Conservation (phyloP, 2,329 filamentous ascomycete genomes). For the Diplodia intermedia region DNA sequence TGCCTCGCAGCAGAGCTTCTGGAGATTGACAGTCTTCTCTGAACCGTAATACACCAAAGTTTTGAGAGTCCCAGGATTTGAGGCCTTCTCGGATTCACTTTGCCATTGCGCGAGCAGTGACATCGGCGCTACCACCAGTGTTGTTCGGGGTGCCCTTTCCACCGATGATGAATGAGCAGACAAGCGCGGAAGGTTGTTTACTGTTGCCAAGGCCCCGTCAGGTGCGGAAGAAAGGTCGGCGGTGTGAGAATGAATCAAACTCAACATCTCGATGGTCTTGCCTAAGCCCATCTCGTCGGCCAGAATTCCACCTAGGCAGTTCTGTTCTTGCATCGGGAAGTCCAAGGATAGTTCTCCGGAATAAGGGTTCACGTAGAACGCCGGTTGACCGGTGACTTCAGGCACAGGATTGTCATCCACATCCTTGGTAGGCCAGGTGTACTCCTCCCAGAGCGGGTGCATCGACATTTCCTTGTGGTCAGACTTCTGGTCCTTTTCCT, state of each 20-base stretch:
- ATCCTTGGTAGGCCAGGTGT: constrained; percentile 86
- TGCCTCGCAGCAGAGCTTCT: constrained; percentile 75
- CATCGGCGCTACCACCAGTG: constrained; percentile 95
- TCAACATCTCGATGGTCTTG: constrained; percentile 99
- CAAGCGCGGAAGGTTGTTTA: constrained; percentile 69
- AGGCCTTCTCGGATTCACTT: constrained; percentile 91
- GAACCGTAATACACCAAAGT: constrained; percentile 89
- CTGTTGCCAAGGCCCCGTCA: constrained; percentile 47
- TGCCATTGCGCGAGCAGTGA: constrained; percentile 97
- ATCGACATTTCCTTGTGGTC: constrained; percentile 77
- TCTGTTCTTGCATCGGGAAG: constrained; percentile 92
- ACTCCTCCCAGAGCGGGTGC: constrained; percentile 98
- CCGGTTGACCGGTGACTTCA: constrained; percentile 67
- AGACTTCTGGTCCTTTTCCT: constrained; percentile 80
- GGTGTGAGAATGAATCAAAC: constrained; percentile 84
- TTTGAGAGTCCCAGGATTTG: constrained; percentile 80
- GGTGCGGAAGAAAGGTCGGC: constrained; percentile 57
- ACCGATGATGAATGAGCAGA: constrained; percentile 64
- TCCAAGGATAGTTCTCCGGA: constrained; percentile 91
- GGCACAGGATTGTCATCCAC: constrained; percentile 80
- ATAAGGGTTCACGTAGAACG: constrained; percentile 96
- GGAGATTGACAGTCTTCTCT: constrained; percentile 81
- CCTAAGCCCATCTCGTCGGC: constrained; percentile 98
- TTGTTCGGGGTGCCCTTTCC: constrained; percentile 81
- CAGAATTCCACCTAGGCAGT: constrained; percentile 89